Conservation (phyloP, 2,329 filamentous ascomycete genomes). For the Fusarium phyllophilum region DNA sequence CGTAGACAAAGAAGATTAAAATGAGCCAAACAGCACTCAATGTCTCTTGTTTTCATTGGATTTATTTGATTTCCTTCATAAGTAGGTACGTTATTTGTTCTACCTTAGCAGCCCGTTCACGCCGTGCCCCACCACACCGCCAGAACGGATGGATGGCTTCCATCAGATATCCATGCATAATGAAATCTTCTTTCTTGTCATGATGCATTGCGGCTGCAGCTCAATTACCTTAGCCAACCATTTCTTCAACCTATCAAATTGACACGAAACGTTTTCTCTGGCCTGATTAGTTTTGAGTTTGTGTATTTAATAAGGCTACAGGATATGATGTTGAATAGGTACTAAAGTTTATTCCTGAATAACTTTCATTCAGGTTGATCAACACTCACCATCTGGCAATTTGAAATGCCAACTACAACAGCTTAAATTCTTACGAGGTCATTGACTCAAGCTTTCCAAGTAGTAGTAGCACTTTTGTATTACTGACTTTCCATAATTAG, state of each 20-base stretch:
- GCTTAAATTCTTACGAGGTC: not conserved
- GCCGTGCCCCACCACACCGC: slow-evolving; percentile 23
- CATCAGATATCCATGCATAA: not conserved
- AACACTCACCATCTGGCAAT: not conserved
- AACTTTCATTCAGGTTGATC: not conserved
- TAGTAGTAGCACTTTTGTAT: not conserved
- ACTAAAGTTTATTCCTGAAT: not conserved
- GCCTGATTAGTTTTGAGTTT: not conserved
- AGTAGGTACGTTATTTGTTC: not conserved
- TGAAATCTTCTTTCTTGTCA: slow-evolving; percentile 3
- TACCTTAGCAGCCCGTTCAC: not conserved
- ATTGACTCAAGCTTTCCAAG: not conserved
- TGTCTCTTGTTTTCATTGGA: not conserved
- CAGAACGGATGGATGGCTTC: slow-evolving; percentile 4
- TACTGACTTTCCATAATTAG: not conserved
- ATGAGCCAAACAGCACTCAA: not conserved
- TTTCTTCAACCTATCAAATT: not conserved
- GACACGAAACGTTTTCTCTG: not conserved
- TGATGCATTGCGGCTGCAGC: not conserved
- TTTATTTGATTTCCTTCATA: not conserved
- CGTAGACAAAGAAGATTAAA: slow-evolving; percentile 1
- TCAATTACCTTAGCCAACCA: not conserved
- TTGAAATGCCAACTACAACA: not conserved
- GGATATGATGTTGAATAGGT: not conserved
- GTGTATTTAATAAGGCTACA: not conserved